Evolutionary conservation across 1,139 yeast species (phyloP), one percentile per base, ranked within the genome.

Genomic region (Yamadazyma dushanensis): DNA sequence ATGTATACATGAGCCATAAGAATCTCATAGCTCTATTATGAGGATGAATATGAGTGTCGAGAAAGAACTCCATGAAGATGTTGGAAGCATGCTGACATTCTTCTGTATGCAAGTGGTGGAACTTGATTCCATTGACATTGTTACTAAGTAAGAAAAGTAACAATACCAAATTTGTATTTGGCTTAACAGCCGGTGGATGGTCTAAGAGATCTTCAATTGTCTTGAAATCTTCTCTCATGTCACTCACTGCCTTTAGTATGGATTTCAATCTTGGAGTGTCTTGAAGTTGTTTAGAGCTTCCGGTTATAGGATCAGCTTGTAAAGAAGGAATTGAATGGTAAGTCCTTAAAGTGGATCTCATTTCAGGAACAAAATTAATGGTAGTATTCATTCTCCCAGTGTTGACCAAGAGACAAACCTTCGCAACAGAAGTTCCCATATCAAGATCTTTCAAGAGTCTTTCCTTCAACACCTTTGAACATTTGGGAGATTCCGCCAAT

Each of bases 351-450:
- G 90, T 92, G 1, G 96, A 88, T 47, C 89, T 83, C 97, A 90
- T 90, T 55, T 89, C 97, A n/a, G 95, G 89, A 38, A 88, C 95
- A 56, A 90, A 92, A 59, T 90, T 90, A 36, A 92, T 82, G 4
- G 97, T 92, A 2, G 98, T 92, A 63, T 92, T 92, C 80, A 92
- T 81, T 45, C 97, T 70, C 4, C 97, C 97, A 31, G 89, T 80
- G 56, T 92, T 92, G 18, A 92, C 97, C 44, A 92, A 69, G 29
- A 92, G 63, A 46, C 96, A 87, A 20, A 88, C 83, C 72, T 87
- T 80, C 35, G 89, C 86, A 34, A 88, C 88, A 11, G 88, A 79
- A 33, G 78, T 69, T 2, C 87, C 86, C 61, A 77, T 72, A 30
- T 76, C 76, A 40, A 71, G 73, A 44, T 84, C 88, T 39, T 68